Base-by-base conservation (phyloP, 2,329 filamentous ascomycete genomes). In the Colletotrichum australisinense region DNA sequence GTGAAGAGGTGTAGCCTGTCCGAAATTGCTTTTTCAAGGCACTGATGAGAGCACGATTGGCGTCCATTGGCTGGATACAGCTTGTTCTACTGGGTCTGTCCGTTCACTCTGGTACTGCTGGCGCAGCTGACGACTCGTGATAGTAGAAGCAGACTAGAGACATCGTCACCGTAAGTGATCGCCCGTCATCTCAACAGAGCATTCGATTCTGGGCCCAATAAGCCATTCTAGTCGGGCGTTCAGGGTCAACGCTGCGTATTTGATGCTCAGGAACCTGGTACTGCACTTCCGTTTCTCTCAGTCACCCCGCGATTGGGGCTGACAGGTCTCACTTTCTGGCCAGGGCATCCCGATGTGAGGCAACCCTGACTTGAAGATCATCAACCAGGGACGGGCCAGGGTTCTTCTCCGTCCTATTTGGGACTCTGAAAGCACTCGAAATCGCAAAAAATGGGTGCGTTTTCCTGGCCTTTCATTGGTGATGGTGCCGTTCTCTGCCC, bases 351-450 rank as follows among this genome's bases (percentile, higher is more conserved):
- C 35, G 19, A 70, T 28, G 24, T 26, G 26, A 59, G 46, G 60
- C 7, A 46, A 26, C 49, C 62, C 52, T 59, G 14, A 64, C 42
- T 32, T 63, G 56, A 35, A 14, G 71, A 71, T 73, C 71, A 30
- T 46, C 60, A 66, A n/a, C 62, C 46, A 49, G 42, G 19, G 19
- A 66, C 24, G 49, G 67, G 28, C 28, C 60, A 46, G 53, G 67
- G 70, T 73, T 73, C 66, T 60, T 70, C 53, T 30, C 30, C 30
- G 49, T 57, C 35, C n/a, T 56, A 55, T 56, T 26, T 58, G 60
- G 55, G 42, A 52, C 28, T 52, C 28, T 24, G 53, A 12, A 56
- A 65, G 52, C 14, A 16, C 26, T 62, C 16, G 5, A 62, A 26
- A 24, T n/a, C 22, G 35, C 52, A 22, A 55, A 32, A 7, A 38